Evolutionary conservation across 2,329 filamentous ascomycete genomes (phyloP).

Genomic region (Scedosporium dehoogii): DNA sequence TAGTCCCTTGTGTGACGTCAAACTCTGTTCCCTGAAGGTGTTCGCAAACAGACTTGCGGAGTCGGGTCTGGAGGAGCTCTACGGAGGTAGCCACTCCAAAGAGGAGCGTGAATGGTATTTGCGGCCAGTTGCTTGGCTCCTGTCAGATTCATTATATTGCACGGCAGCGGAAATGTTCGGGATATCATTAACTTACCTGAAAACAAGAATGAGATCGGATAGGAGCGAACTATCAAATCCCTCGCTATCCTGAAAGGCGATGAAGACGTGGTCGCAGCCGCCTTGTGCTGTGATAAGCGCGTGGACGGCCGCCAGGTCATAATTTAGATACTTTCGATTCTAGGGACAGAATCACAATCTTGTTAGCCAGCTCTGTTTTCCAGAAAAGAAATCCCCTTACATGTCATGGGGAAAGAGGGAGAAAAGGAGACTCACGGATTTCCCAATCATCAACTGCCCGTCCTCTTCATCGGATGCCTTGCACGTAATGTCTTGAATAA

Average conservation of each 20-base stretch:
- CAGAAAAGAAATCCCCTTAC: background rate
- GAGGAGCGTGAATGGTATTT: conserved; percentile 66
- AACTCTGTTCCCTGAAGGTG: conserved; percentile 63
- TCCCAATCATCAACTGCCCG: conserved; percentile 30
- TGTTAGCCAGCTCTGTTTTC: background rate
- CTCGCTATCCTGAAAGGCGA: conserved; percentile 74
- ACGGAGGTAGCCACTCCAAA: conserved; percentile 77
- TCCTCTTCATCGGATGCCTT: conserved; percentile 40
- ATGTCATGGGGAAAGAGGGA: too few relatives aligned
- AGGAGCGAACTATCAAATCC: conserved; percentile 67
- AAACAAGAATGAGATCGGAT: conserved; percentile 58
- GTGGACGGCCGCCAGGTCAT: conserved; percentile 64
- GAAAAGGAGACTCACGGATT: conserved; percentile 31
- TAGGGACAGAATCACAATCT: conserved; percentile 18
- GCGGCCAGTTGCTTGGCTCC: conserved; percentile 35
- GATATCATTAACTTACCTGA: conserved; percentile 42
- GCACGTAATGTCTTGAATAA: conserved; percentile 56
- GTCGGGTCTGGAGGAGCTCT: conserved; percentile 65
- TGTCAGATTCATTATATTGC: conserved; percentile 18
- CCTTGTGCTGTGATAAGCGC: conserved; percentile 44
- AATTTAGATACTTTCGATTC: conserved; percentile 61
- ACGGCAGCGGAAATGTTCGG: background rate
- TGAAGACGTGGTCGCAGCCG: conserved; percentile 47
- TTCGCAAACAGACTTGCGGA: conserved; percentile 59
- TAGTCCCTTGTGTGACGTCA: conserved; percentile 63